Conservation (phyloP, 495 filamentous ascomycete genomes). For the Penicillium mononematosum region DNA sequence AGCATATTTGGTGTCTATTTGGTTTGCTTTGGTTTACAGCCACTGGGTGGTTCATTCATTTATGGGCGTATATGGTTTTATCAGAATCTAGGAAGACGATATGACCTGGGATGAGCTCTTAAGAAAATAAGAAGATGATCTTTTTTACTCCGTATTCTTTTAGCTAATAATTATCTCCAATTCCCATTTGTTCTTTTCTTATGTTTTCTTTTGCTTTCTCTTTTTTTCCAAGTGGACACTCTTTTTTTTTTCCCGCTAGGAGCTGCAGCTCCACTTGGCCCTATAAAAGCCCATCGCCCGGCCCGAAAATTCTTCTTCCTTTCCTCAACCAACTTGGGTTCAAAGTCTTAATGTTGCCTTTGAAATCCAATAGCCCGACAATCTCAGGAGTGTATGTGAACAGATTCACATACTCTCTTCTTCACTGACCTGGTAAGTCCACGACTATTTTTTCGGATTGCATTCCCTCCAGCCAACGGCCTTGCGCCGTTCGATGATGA, state of each 20-base stretch:
- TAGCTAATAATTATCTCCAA: neutral
- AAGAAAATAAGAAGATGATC: neutral
- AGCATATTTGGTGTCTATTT: constrained; percentile 4
- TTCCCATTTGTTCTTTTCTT: neutral
- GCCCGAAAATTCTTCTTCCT: constrained; percentile 32
- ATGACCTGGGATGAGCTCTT: constrained; percentile 5
- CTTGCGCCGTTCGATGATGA: constrained; percentile 44
- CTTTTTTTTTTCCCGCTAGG: constrained; percentile 28
- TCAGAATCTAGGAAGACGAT: constrained; percentile 1
- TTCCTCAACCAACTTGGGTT: constrained; percentile 16
- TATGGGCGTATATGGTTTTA: neutral
- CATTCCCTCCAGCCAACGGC: constrained; percentile 21
- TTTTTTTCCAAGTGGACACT: constrained; percentile 4
- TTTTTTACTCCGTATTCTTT: neutral
- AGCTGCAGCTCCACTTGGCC: constrained; percentile 36
- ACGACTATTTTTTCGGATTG: constrained; percentile 4
- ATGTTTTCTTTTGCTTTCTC: neutral
- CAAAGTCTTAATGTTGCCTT: constrained; percentile 19
- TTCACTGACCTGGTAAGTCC: constrained; percentile 29
- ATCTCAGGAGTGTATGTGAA: neutral
- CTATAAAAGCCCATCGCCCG: constrained; percentile 37
- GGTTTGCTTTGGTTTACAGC: neutral
- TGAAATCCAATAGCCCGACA: neutral
- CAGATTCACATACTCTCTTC: constrained; percentile 7
- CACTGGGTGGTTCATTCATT: constrained; percentile 3